phyloP scores from a whole-genome alignment of 495 filamentous ascomycete species.

The Oidiodendron maius region DNA sequence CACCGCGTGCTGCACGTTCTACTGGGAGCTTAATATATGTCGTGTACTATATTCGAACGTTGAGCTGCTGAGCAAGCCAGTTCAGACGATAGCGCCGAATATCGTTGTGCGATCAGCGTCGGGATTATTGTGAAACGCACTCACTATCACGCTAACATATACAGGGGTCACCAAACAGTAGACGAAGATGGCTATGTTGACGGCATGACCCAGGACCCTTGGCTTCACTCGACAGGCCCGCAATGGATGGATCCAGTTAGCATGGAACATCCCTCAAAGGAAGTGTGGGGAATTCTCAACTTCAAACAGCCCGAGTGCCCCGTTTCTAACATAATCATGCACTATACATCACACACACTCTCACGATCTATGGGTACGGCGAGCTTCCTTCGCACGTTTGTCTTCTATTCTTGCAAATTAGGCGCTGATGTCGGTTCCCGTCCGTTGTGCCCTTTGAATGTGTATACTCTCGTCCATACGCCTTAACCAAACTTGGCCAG shows the following conservation, averaged over 20 bases:
- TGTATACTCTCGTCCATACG: conserved; percentile 20
- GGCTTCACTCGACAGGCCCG: conserved; percentile 24
- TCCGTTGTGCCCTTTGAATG: conserved; percentile 16
- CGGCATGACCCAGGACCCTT: conserved; percentile 17
- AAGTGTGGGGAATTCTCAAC: conserved; percentile 20
- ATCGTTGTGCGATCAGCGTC: conserved; percentile 10
- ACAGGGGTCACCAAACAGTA: conserved; percentile 12
- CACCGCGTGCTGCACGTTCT: conserved; percentile 4
- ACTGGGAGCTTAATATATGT: background rate
- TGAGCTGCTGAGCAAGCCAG: conserved; percentile 13
- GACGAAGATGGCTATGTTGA: conserved; percentile 14
- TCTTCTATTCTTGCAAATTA: conserved; percentile 16
- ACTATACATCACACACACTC: conserved; percentile 16
- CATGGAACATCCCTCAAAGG: conserved; percentile 16
- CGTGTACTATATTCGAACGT: too few relatives aligned
- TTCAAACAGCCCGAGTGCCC: conserved; percentile 23
- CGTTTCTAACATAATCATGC: conserved; percentile 22
- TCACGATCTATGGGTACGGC: background rate
- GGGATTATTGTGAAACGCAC: conserved; percentile 17
- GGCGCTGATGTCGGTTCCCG: conserved; percentile 23
- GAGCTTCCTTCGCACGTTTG: background rate
- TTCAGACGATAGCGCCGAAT: conserved; percentile 18
- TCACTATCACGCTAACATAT: conserved; percentile 10
- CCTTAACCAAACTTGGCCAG: conserved; percentile 23
- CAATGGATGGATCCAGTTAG: conserved; percentile 16